Base-by-base conservation (phyloP, 169 alveolate genomes). In the Cryptosporidium felis region DNA sequence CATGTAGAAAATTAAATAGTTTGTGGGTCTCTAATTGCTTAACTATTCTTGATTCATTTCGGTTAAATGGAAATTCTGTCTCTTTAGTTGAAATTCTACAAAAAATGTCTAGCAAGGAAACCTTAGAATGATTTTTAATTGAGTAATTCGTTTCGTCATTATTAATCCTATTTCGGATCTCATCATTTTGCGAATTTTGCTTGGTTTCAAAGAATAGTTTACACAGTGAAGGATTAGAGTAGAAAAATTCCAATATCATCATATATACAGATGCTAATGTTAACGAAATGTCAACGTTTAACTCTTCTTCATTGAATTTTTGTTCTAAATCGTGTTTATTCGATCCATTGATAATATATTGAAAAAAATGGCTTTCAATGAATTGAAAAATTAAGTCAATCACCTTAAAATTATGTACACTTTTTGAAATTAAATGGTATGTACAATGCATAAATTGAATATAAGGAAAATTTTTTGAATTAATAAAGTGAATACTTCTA, bases 381-480 rank as follows among this genome's bases (percentile, higher is more conserved):
- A 53, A 28, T 23, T 74, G 74, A 74, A 74, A 36, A 56, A 74
- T 56, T 56, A 40, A 53, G 61, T 74, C 21, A 9, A 74, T 45
- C 1, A 40, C 10, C 16, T n/a, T 49, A 23, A 41, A 74, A 36
- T 74, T 74, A 0, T 32, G 41, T 4, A 34, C 21, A 16, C 41
- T 36, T 36, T 32, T 23, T 23, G 67, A 49, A 38, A 53, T 56
- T 34, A 74, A 36, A 34, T 74, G 49, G 26, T 74, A 53, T 8
- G 28, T 38, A 36, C 65, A 49, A 49, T 53, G 16, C 21, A 74
- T 49, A 30, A 74, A 56, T 28, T 74, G 85, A 16, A 74, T 32
- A 74, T 49, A 74, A 21, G 85, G 85, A 10, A 74, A 74, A 34
- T 8, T 30, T 51, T 36, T 30, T 14, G 74, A 74, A 36, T 74